Base-by-base conservation (phyloP, 352 stramenopile species). In the Globisporangium nunn region DNA sequence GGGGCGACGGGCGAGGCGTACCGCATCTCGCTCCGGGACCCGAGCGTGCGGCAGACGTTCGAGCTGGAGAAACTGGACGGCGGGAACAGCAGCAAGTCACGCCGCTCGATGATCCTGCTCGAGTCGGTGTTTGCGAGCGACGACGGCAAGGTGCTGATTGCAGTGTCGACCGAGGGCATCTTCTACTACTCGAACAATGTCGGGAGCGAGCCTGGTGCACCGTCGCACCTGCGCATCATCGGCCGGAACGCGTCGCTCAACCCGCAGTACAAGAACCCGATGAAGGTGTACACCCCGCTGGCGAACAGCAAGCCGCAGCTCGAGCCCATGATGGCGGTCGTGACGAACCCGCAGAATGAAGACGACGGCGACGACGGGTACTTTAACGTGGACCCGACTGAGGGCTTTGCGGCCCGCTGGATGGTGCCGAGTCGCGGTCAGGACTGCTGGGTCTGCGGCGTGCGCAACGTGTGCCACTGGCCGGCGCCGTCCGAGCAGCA, bases 391-490 rank as follows among this genome's bases (percentile, higher is more conserved):
- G 82, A 92, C 33, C 68, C 65, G 12, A 88, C 79, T 2, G 74
- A 88, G 14, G 63, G 71, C 11, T 87, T 88, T 67, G 78, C 81
- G 0, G 64, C 70, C 6, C 75, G 80, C 2, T 92, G 75, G 82
- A 80, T 88, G 74, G 78, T 82, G n/a, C 76, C 69, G 18, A 89
- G 72, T 57, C 65, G 54, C 35, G 68, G 74, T 0, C 45, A 65
- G 3, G 70, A 79, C 45, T 92, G 82, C 58, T 92, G 82, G 82
- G 82, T 92, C 11, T 92, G 82, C 54, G 79, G 78, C 40, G 78
- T 89, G 3, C 78, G 81, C 50, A 90, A 89, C 47, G 68, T 85
- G 12, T 71, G 67, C 8, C 82, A 92, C 44, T 92, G 82, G 82
- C 59, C 67, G 52, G 62, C 59, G 7, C 63, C 70, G 17, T 59